Evolutionary conservation across 306 rosid species (phyloP).

Genomic region (Acacia crassicarpa): DNA sequence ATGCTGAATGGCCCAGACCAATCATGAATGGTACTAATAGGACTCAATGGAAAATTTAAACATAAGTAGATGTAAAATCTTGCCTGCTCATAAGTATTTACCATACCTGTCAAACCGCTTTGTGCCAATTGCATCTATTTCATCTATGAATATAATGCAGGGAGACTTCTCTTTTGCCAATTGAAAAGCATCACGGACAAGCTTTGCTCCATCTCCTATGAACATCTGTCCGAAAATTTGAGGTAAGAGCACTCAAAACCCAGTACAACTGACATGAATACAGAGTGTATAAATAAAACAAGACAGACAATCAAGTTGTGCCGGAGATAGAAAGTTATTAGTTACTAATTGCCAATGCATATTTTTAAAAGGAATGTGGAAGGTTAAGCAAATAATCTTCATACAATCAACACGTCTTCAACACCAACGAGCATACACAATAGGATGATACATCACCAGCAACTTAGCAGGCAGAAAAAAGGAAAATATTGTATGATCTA

Average conservation of each 20-base stretch:
- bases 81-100: background rate
- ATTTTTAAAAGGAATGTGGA: conserved; percentile 2
- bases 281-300: background rate
- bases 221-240: conserved; percentile 58
- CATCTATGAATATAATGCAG: conserved; percentile 95
- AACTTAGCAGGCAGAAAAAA: background rate
- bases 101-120: conserved; percentile 94
- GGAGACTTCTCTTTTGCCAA: conserved; percentile 98
- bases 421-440: background rate
- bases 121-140: conserved; percentile 97
- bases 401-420: background rate
- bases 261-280: background rate
- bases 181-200: conserved; percentile 93
- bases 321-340: background rate
- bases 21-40: background rate
- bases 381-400: conserved; percentile 10
- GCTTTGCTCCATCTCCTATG: conserved; percentile 97
- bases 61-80: conserved; percentile 14
- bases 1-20: conserved; percentile 1
- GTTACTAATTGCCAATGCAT: background rate
- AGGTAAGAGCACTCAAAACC: conserved; percentile 17
- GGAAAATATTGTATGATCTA: background rate
- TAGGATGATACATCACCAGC: background rate
- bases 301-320: conserved; percentile 3
- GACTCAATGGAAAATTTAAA: background rate